These are phyloP conservation scores for Trametes maxima DNA, from an alignment of 768 basidiomycete species.

Conservation along the genomic window DNA sequence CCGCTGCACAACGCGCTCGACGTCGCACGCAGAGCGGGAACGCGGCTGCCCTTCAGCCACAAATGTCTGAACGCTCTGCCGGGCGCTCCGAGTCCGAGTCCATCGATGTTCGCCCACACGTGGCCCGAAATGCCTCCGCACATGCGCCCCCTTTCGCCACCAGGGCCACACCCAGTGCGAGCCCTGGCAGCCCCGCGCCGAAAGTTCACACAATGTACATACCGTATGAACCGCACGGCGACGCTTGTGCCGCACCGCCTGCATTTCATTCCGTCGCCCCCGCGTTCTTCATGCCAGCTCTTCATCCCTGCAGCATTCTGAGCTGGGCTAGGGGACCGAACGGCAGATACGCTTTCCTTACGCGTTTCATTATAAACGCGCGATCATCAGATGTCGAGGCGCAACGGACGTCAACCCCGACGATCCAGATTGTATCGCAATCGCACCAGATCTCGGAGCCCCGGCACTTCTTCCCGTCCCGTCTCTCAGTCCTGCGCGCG, in stretches of 20 bases:
- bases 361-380: slow-evolving; percentile 3
- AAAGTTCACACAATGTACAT: not conserved
- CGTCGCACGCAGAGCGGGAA: not conserved
- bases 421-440: slow-evolving; percentile 16
- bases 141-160: not conserved
- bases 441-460: slow-evolving; percentile 14
- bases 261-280: not conserved
- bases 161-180: not conserved
- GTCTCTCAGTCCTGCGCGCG: not conserved
- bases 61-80: no score
- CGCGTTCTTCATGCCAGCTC: slow-evolving; percentile 2
- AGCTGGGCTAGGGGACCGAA: not conserved
- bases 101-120: slow-evolving; percentile 13
- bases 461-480: slow-evolving; percentile 1
- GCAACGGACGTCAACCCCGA: slow-evolving; percentile 8
- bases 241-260: not conserved
- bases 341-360: not conserved
- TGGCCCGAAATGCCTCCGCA: slow-evolving; percentile 13
- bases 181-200: not conserved
- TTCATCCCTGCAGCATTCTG: no score
- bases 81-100: no score
- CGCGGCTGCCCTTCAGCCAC: not conserved
- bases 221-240: not conserved
- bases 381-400: slow-evolving; percentile 16
- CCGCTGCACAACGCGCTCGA: not conserved